Base-by-base conservation (phyloP, 2,329 filamentous ascomycete genomes). In the Bipolaris victoriae region DNA sequence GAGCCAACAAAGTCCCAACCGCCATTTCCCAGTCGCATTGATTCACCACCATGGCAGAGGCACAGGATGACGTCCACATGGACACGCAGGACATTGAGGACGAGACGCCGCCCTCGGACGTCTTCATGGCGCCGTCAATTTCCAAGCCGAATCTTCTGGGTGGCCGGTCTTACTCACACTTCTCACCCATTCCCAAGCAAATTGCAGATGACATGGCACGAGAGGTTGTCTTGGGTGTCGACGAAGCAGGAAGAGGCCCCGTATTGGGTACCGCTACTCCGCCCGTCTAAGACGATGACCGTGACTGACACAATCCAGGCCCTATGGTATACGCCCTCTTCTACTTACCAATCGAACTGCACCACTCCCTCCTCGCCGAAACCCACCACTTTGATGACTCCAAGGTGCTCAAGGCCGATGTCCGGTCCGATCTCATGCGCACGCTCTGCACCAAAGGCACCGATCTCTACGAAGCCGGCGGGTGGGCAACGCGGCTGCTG, bases 301-400 rank as follows among this genome's bases (percentile, higher is more conserved):
- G 22, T 53, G 46, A 49, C 63, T 66, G 5, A 68, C 69, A 41
- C 58, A 63, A 63, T 79, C 83, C 84, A 82, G 82, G 84, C 24
- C 87, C 86, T 16, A 89, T 88, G 87, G 85, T 89, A 50, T 88
- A 88, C 74, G 84, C 81, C 47, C 80, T 86, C 33, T 90, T 96
- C 64, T 96, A 96, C 49, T 77, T 91, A 1, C 83, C 87, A 0
- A 81, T 87, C 26, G 85, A 88, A 24, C 74, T 82, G 35, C 84
- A 88, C 61, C 87, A 89, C 71, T 84, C 89, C 1, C 86, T 97
- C 26, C 87, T 98, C 20, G 89, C 91, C 49, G 78, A 86, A 35
- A 86, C 87, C 3, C 89, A 97, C 80, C 90, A 89, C 80, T 97
- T 97, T 79, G 90, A 97, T 81, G 94, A 98, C 82, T 96, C 90